Percentiles rank a stretch among this genome's conserved stretches.
Evolutionary conservation across 176 grass and related monocot species (phyloP).

Genomic region (Ensete ventricosum): DNA sequence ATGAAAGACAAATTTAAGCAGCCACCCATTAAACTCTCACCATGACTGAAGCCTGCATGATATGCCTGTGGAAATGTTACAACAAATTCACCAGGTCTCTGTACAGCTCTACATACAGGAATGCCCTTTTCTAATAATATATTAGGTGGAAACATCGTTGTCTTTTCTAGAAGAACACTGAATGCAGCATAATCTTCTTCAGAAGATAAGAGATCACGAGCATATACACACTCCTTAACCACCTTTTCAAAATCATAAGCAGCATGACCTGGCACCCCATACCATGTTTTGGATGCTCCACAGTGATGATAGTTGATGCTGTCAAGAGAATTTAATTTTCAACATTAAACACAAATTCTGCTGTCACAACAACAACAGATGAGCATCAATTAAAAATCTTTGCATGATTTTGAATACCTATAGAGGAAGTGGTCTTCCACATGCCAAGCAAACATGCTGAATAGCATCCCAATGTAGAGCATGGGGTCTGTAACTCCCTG

Average conservation of each 20-base stretch:
- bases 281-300: slow-evolving; percentile 93
- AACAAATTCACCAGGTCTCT: slow-evolving; percentile 88
- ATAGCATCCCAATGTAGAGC: slow-evolving; percentile 99
- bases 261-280: slow-evolving; percentile 71
- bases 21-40: slow-evolving; percentile 31
- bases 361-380: not conserved
- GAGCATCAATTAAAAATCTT: not conserved
- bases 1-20: not conserved
- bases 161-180: slow-evolving; percentile 85
- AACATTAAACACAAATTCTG: not conserved
- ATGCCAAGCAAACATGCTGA: slow-evolving; percentile 98
- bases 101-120: slow-evolving; percentile 88
- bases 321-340: slow-evolving; percentile 12
- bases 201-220: slow-evolving; percentile 56
- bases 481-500: slow-evolving; percentile 99
- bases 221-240: slow-evolving; percentile 67
- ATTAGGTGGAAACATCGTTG: slow-evolving; percentile 95
- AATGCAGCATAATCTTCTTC: slow-evolving; percentile 83
- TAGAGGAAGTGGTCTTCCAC: slow-evolving; percentile 98
- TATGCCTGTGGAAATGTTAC: slow-evolving; percentile 91
- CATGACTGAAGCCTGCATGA: slow-evolving; percentile 90
- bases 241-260: slow-evolving; percentile 68
- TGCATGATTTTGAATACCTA: slow-evolving; percentile 45
- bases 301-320: slow-evolving; percentile 98
- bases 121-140: slow-evolving; percentile 61